Percentiles rank a stretch among this genome's conserved stretches.
phyloP scores from a whole-genome alignment of 73 alveolate species.

The Paramecium sexaurelia region DNA sequence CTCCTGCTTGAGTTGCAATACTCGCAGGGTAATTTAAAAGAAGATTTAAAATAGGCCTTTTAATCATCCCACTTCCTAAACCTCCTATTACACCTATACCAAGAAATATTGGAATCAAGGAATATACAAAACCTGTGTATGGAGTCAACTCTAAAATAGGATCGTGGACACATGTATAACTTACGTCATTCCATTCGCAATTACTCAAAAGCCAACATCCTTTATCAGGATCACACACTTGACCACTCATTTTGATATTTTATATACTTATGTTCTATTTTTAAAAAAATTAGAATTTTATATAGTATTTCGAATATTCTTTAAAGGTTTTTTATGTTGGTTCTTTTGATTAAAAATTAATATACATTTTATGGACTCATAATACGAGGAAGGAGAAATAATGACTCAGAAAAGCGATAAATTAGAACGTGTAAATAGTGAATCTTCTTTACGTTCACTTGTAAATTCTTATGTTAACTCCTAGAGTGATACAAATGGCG shows the following conservation, averaged over 20 bases:
- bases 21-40: neutral
- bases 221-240: constrained; percentile 22
- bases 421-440: neutral
- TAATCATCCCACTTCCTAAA: constrained; percentile 12
- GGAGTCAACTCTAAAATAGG: constrained; percentile 21
- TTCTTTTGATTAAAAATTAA: neutral
- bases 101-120: neutral
- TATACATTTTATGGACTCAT: neutral
- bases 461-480: neutral
- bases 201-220: constrained; percentile 16
- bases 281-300: neutral
- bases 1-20: neutral
- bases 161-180: constrained; percentile 19
- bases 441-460: constrained; percentile 22
- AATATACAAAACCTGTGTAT: neutral
- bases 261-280: neutral
- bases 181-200: constrained; percentile 8
- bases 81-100: constrained; percentile 35
- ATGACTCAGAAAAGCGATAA: neutral
- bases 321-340: neutral
- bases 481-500: neutral
- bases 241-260: neutral
- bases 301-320: neutral
- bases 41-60: constrained; percentile 29
- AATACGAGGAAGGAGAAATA: constrained; percentile 28